Evolutionary conservation across 2,329 filamentous ascomycete species (phyloP).

Genomic region (Coniochaeta pulveracea): DNA sequence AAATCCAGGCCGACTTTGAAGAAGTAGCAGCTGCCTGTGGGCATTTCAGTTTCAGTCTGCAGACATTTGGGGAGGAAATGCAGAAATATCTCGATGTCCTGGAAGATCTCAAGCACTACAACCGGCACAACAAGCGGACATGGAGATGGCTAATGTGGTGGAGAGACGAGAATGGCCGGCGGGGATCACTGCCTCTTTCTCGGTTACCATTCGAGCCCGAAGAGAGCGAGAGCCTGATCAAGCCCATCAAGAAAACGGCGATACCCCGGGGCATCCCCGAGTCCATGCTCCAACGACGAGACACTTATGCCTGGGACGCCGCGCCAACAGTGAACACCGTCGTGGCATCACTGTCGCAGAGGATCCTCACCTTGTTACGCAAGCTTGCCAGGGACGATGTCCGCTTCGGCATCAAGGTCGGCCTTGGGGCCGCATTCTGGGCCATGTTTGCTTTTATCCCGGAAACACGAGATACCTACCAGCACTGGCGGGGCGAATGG

Average conservation of each 20-base stretch:
- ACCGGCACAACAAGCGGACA: conserved; percentile 47
- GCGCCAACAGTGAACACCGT: conserved; percentile 30
- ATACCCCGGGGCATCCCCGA: conserved; percentile 45
- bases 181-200: conserved; percentile 9
- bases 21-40: conserved; percentile 97
- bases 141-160: conserved; percentile 89
- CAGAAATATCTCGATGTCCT: conserved; percentile 71
- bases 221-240: conserved; percentile 31
- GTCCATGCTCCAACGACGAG: conserved; percentile 37
- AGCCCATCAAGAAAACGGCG: conserved; percentile 39
- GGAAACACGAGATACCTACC: conserved; percentile 66
- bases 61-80: conserved; percentile 86
- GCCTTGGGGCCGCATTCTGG: conserved; percentile 78
- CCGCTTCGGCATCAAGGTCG: conserved; percentile 83
- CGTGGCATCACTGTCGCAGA: conserved; percentile 32
- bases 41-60: conserved; percentile 86
- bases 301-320: conserved; percentile 46
- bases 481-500: conserved; percentile 92
- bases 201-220: conserved; percentile 24
- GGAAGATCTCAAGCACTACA: conserved; percentile 69
- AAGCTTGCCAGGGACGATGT: conserved; percentile 44
- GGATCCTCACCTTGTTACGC: conserved; percentile 30
- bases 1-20: conserved; percentile 84
- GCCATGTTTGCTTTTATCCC: conserved; percentile 81
- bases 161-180: conserved; percentile 21